These are phyloP conservation scores for Cephalotrichum gorgonifer DNA, from an alignment of 2,329 filamentous ascomycete species.

Conservation along the genomic window DNA sequence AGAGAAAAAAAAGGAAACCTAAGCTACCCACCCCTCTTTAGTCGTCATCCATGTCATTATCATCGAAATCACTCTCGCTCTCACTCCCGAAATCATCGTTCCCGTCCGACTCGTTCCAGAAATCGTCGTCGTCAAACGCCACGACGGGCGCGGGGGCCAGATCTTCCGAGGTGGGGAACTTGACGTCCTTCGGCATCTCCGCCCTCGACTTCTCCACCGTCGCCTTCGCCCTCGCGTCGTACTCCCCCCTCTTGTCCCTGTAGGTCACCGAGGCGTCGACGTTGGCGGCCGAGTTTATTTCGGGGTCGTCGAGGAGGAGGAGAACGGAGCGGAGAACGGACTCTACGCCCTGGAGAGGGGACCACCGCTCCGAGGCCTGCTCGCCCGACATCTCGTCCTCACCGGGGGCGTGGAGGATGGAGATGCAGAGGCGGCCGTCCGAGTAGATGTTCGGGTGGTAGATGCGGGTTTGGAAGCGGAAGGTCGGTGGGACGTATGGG, in stretches of 20 bases:
- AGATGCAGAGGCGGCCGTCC: conserved; percentile 89
- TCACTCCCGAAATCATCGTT: conserved; percentile 57
- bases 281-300: conserved; percentile 88
- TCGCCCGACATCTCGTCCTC: conserved; percentile 92
- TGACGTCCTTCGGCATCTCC: conserved; percentile 70
- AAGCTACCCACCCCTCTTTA: too few species aligned
- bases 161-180: conserved; percentile 70
- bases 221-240: conserved; percentile 58
- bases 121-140: conserved; percentile 57
- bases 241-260: conserved; percentile 59
- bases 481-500: conserved; percentile 79
- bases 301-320: conserved; percentile 84
- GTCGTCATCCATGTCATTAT: conserved; percentile 47
- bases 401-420: conserved; percentile 85
- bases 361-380: conserved; percentile 83
- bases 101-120: conserved; percentile 69
- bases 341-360: conserved; percentile 85
- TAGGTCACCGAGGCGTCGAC: conserved; percentile 86
- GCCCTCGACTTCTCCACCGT: conserved; percentile 64
- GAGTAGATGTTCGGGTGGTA: conserved; percentile 91
- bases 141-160: conserved; percentile 44
- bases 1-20: too few species aligned
- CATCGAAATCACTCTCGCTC: conserved; percentile 57
- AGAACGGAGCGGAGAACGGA: conserved; percentile 89
- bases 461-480: conserved; percentile 68